Evolutionary conservation across 2,329 filamentous ascomycete genomes (phyloP).

Genomic region (Aspergillus sojae): DNA sequence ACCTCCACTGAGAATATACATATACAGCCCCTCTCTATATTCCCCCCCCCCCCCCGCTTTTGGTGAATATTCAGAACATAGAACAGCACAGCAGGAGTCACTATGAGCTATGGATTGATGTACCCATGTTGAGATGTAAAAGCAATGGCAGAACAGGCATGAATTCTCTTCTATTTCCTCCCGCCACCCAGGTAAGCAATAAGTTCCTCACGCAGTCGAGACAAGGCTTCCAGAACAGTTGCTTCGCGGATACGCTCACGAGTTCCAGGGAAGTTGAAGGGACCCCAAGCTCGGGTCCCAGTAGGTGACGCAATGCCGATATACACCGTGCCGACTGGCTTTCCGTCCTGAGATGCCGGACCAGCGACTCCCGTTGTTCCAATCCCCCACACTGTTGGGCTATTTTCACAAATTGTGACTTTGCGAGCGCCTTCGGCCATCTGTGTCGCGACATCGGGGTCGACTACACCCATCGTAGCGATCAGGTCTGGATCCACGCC

Average conservation of each 20-base stretch:
- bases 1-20: too few relatives aligned
- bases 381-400: background rate
- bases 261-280: background rate
- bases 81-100: too few relatives aligned
- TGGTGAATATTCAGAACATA: too few relatives aligned
- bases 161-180: background rate
- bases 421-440: background rate
- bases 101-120: rapidly evolving
- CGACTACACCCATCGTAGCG: background rate
- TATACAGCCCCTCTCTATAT: too few relatives aligned
- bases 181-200: background rate
- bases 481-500: background rate
- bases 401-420: background rate
- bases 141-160: background rate
- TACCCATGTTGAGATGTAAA: too few relatives aligned
- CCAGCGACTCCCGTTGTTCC: background rate
- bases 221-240: background rate
- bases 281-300: background rate
- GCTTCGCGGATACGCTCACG: background rate
- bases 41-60: too few relatives aligned
- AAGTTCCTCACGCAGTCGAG: background rate
- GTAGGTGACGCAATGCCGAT: background rate
- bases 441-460: background rate
- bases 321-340: background rate
- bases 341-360: background rate